phyloP scores from a whole-genome alignment of 768 basidiomycete genomes.

The Rhizopogon salebrosus region DNA sequence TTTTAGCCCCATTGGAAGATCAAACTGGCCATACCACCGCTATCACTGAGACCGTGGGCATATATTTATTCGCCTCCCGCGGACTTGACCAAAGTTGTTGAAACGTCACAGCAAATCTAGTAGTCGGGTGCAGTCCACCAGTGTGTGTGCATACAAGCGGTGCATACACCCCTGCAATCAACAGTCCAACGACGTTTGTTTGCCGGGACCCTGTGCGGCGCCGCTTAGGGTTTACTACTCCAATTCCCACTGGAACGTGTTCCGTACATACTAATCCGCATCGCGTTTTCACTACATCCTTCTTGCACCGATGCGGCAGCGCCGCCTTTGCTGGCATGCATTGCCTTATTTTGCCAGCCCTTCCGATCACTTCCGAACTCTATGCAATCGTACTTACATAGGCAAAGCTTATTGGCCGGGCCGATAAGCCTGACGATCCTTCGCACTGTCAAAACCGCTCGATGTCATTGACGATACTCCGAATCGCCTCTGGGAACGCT shows the following conservation, averaged over 20 bases:
- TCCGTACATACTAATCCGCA: not conserved
- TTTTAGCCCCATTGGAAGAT: not conserved
- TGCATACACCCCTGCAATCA: slow-evolving; percentile 6
- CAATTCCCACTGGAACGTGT: not conserved
- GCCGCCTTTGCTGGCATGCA: not conserved
- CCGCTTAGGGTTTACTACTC: not conserved
- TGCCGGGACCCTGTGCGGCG: slow-evolving; percentile 3
- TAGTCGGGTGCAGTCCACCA: slow-evolving; percentile 4
- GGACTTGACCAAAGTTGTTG: slow-evolving; percentile 3
- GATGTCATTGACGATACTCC: not conserved
- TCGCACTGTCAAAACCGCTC: not conserved
- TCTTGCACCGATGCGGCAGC: too few relatives aligned
- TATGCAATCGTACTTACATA: not conserved
- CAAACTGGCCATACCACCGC: not conserved
- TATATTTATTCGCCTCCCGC: slow-evolving; percentile 1
- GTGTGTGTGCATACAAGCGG: not conserved
- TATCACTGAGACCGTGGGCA: slow-evolving; percentile 1
- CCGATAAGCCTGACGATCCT: slow-evolving; percentile 8
- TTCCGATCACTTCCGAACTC: not conserved
- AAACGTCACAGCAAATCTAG: slow-evolving; percentile 2
- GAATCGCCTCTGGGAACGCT: too few relatives aligned
- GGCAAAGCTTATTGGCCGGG: not conserved
- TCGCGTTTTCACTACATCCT: not conserved
- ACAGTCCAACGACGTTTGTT: slow-evolving; percentile 4
- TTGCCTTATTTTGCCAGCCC: not conserved